phyloP scores from a whole-genome alignment of 2,329 filamentous ascomycete genomes.

The Zymoseptoria crescenta region DNA sequence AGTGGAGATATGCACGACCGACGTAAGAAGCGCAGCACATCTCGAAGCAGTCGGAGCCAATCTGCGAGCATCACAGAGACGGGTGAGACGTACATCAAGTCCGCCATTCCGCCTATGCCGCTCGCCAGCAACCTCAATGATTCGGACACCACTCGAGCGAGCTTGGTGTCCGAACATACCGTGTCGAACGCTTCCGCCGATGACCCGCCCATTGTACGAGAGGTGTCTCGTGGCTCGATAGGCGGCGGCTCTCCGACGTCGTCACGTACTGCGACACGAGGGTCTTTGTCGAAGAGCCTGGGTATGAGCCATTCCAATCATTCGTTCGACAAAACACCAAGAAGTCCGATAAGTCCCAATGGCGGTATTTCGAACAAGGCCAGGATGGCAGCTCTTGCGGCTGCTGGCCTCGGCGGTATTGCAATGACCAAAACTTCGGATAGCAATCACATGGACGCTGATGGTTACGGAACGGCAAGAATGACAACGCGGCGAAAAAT shows the following conservation, averaged over 20 bases:
- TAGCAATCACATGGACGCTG: slow-evolving; percentile 40
- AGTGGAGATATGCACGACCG: slow-evolving; percentile 45
- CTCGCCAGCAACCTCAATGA: slow-evolving; percentile 77
- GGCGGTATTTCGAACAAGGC: slow-evolving; percentile 34
- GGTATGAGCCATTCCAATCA: slow-evolving; percentile 59
- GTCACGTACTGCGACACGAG: slow-evolving; percentile 56
- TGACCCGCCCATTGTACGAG: slow-evolving; percentile 50
- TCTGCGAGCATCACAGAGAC: slow-evolving; percentile 46
- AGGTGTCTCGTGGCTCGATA: slow-evolving; percentile 54
- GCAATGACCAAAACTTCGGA: slow-evolving; percentile 58
- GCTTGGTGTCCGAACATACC: slow-evolving; percentile 74
- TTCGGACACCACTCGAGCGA: slow-evolving; percentile 81
- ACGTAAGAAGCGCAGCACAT: slow-evolving; percentile 41
- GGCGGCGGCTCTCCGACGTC: slow-evolving; percentile 47
- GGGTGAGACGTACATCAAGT: slow-evolving; percentile 42
- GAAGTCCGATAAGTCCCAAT: slow-evolving; percentile 13
- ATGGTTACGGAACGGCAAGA: slow-evolving; percentile 23
- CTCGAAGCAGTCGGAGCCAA: slow-evolving; percentile 43
- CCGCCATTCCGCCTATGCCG: slow-evolving; percentile 67
- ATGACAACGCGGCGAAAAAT: slow-evolving; percentile 15
- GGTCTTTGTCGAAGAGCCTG: slow-evolving; percentile 50
- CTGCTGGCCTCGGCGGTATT: slow-evolving; percentile 33
- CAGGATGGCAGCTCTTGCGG: slow-evolving; percentile 31
- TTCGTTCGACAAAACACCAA: slow-evolving; percentile 37
- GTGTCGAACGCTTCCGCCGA: slow-evolving; percentile 61